Conservation (phyloP, 352 stramenopile genomes). For the Sclerospora graminicola region DNA sequence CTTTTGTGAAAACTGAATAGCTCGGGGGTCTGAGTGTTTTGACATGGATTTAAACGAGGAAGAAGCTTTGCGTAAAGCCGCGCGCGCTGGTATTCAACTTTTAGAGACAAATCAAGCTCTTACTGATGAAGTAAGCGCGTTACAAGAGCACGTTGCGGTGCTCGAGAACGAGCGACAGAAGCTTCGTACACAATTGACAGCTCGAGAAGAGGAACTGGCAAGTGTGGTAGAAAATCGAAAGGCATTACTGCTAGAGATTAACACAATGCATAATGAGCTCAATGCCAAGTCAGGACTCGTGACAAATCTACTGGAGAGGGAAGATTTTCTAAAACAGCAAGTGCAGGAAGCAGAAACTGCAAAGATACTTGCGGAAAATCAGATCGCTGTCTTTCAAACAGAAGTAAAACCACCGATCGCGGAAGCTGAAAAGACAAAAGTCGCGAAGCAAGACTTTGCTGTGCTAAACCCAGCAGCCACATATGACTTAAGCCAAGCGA, state of each 20-base stretch:
- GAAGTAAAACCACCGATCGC: slow-evolving; percentile 13
- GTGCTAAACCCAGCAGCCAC: slow-evolving; percentile 36
- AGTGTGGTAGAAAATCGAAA: slow-evolving; percentile 33
- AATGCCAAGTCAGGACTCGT: slow-evolving; percentile 49
- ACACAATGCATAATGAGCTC: slow-evolving; percentile 38
- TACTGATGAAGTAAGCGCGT: slow-evolving; percentile 39
- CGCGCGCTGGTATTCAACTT: slow-evolving; percentile 56
- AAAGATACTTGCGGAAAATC: slow-evolving; percentile 29
- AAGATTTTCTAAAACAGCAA: slow-evolving; percentile 29
- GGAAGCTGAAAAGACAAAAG: slow-evolving; percentile 3
- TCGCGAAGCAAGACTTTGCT: slow-evolving; percentile 6
- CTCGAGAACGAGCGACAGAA: slow-evolving; percentile 41
- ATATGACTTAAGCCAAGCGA: slow-evolving; percentile 50
- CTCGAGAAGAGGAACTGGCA: slow-evolving; percentile 29
- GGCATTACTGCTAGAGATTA: slow-evolving; percentile 39
- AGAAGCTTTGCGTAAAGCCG: slow-evolving; percentile 56
- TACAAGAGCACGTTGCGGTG: slow-evolving; percentile 41
- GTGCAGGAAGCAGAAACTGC: slow-evolving; percentile 19
- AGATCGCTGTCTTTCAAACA: slow-evolving; percentile 17
- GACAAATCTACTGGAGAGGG: slow-evolving; percentile 43
- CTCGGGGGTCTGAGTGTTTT: slow-evolving; percentile 23
- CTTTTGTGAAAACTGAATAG: slow-evolving; percentile 13
- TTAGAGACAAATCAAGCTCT: slow-evolving; percentile 72
- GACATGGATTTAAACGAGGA: slow-evolving; percentile 42
- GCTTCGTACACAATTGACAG: slow-evolving; percentile 30